phyloP scores from a whole-genome alignment of 305 asterid genomes.

The Ajuga reptans region DNA sequence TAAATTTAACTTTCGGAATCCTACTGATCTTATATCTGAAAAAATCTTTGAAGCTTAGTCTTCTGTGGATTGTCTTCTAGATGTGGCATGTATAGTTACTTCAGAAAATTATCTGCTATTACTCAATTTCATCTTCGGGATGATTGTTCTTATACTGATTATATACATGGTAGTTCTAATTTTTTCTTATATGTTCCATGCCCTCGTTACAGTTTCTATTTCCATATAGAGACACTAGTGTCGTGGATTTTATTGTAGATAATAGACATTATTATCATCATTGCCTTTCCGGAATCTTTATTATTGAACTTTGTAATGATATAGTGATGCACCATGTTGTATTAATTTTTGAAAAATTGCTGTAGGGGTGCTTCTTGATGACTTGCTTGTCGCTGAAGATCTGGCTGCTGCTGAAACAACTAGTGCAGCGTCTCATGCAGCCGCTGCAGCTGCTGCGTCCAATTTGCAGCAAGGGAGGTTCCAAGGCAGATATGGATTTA shows the following conservation, averaged over 20 bases:
- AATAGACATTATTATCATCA: neutral
- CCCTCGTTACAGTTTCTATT: neutral
- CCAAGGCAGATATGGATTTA: conserved; percentile 56
- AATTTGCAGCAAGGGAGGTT: conserved; percentile 60
- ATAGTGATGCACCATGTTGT: neutral
- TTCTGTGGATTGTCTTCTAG: neutral
- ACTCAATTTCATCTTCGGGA: conserved; percentile 9
- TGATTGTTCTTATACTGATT: neutral
- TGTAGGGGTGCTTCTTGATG: conserved; percentile 86
- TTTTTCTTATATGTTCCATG: neutral
- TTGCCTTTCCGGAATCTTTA: neutral
- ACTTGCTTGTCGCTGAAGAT: conserved; percentile 95
- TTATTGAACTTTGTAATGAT: neutral
- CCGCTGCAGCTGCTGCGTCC: conserved; percentile 81
- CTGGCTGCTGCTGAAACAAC: conserved; percentile 97
- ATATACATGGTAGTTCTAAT: neutral
- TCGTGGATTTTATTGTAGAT: neutral
- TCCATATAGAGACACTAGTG: neutral
- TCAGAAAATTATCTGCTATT: conserved; percentile 1
- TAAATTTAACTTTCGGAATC: neutral
- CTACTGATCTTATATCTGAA: neutral
- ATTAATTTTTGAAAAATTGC: conserved; percentile 7
- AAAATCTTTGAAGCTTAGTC: neutral
- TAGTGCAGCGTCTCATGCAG: conserved; percentile 90
- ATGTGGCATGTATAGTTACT: conserved; percentile 10